These are phyloP conservation scores for Globisporangium radiosum DNA, from an alignment of 352 stramenopile species.

Conservation along the genomic window DNA sequence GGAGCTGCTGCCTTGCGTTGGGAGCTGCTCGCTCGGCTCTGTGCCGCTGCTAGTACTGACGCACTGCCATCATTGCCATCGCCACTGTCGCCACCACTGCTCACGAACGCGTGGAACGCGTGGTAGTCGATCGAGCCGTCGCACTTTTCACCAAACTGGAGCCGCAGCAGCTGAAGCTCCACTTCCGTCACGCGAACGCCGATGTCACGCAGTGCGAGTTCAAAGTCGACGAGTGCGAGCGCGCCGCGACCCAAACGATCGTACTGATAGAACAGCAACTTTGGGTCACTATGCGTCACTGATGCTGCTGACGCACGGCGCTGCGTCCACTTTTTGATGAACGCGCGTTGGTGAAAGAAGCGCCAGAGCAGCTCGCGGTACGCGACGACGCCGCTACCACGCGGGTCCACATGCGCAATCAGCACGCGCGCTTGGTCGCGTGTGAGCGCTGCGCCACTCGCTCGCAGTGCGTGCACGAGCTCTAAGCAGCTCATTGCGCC, in stretches of 20 bases:
- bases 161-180: constrained; percentile 37
- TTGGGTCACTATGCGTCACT: constrained; percentile 18
- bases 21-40: too few species aligned
- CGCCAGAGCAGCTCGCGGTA: constrained; percentile 58
- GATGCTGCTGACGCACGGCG: constrained; percentile 22
- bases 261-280: constrained; percentile 39
- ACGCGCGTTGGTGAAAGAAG: constrained; percentile 54
- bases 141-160: constrained; percentile 46
- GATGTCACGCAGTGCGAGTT: constrained; percentile 43
- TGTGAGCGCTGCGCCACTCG: constrained; percentile 24
- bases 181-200: constrained; percentile 36
- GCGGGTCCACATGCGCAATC: constrained; percentile 42
- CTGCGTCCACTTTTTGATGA: constrained; percentile 48
- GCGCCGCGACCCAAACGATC: constrained; percentile 31
- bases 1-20: not conserved
- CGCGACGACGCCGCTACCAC: constrained; percentile 42
- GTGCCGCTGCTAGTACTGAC: not conserved
- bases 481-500: constrained; percentile 39
- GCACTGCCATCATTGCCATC: not conserved
- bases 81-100: not conserved
- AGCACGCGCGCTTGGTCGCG: constrained; percentile 34
- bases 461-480: constrained; percentile 29
- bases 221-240: constrained; percentile 35
- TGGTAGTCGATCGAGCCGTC: constrained; percentile 61
- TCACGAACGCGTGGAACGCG: constrained; percentile 49